Base-by-base conservation (phyloP, 495 filamentous ascomycete species). In the Aspergillus sclerotioniger region DNA sequence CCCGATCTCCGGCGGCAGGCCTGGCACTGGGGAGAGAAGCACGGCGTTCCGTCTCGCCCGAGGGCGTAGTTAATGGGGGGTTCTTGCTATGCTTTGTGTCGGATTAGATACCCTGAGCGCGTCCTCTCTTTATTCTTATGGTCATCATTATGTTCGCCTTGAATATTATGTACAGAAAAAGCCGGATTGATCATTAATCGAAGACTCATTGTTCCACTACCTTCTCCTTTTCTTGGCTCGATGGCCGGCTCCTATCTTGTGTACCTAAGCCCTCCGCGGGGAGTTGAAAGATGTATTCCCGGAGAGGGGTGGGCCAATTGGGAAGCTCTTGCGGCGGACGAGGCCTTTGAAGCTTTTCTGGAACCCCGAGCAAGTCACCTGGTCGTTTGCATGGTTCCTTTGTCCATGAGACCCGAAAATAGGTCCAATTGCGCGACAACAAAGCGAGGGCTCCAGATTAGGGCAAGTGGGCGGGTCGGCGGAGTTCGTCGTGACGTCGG, bases 21-120 rank as follows among this genome's bases (percentile, higher is more conserved):
- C 3, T 78, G 71, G 61, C 70, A 74, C 49, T 79, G 74, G 75
- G 76, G 76, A 19, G 67, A 70, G 60, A 68, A 70, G 63, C 71
- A 79, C 45, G 76, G 76, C 19, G 62, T 76, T 54, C 68, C 71
- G 2, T 59, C 43, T 57, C 53, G 33, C 17, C 25, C 35, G 43
- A 37, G 31, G 13, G 20, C 25, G 25, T 31, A 50, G 15, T 50
- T 12, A 32, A 31, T n/a, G 21, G 43, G 7, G 19, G 33, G n/a
- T n/a, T 62, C 16, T 25, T 48, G 21, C 39, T 16, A 33, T 37
- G 46, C 8, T 21, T 53, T 25, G 35, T 35, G 29, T 52, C 19
- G 45, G 44, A 62, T 47, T 61, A 63, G 58, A 67, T 67, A 63
- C 64, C 64, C 61, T 54, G 41, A 17, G 53, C 20, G 25, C 51